A percentile compares a stretch with the other conserved stretches of the same genome.
These are phyloP conservation scores for Lolium multiflorum DNA, from an alignment of 176 grass and related monocot species.

Conservation along the genomic window DNA sequence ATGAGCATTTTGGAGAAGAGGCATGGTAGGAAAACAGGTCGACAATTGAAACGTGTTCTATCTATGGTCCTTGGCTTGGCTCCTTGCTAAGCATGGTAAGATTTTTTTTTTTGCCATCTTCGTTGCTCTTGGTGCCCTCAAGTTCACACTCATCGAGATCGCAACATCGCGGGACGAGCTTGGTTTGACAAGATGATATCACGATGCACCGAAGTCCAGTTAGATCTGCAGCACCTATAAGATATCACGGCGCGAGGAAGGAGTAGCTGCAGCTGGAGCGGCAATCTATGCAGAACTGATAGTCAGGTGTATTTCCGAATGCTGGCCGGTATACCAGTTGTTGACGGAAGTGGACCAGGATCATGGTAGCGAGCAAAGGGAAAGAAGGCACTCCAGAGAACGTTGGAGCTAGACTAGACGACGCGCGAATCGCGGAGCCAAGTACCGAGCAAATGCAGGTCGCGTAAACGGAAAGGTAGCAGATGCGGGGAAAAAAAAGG, in stretches of 20 bases:
- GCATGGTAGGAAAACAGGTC: too few species aligned
- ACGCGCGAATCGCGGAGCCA: conserved; percentile 18
- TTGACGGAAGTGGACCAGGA: background rate
- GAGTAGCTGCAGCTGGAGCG: background rate
- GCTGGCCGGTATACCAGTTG: background rate
- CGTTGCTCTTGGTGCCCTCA: too few species aligned
- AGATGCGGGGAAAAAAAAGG: background rate
- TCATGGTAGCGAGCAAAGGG: background rate
- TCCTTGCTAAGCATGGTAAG: too few species aligned
- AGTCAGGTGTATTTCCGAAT: background rate
- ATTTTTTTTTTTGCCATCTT: too few species aligned
- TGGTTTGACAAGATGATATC: background rate
- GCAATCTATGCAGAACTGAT: background rate
- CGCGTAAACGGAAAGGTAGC: background rate
- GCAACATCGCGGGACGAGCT: background rate
- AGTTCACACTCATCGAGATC: too few species aligned
- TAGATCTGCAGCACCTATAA: background rate
- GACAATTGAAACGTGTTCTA: too few species aligned
- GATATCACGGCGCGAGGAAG: background rate
- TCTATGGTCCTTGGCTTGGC: too few species aligned
- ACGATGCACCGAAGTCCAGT: background rate
- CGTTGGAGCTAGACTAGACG: background rate
- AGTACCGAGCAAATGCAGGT: conserved; percentile 52
- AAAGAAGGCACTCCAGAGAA: conserved; percentile 7
- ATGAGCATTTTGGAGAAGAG: too few species aligned